Percentiles rank a stretch among this genome's conserved stretches.
These are phyloP conservation scores for Miscanthus lutarioriparius DNA, from an alignment of 176 grass and related monocot genomes.

Conservation along the genomic window DNA sequence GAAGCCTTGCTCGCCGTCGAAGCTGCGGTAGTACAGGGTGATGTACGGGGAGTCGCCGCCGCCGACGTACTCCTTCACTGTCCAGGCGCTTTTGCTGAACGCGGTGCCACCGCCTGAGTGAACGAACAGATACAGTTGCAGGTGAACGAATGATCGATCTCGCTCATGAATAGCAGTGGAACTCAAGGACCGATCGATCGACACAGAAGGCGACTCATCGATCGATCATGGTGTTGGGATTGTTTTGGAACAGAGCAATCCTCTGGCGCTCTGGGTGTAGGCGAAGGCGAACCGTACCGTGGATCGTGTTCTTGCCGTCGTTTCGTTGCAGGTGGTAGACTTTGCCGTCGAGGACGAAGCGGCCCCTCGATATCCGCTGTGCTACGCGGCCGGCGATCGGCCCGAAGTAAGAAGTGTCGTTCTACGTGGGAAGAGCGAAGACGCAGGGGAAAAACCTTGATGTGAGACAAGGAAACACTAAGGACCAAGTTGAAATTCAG, in stretches of 20 bases:
- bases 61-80: slow-evolving; percentile 60
- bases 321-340: slow-evolving; percentile 57
- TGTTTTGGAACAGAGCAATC: neutral
- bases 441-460: neutral
- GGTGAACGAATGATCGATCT: too few species aligned
- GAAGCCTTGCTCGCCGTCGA: slow-evolving; percentile 86
- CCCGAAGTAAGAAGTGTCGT: slow-evolving; percentile 65
- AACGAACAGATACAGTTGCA: neutral
- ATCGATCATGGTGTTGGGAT: too few species aligned
- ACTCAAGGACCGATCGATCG: neutral
- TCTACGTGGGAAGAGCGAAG: slow-evolving; percentile 28
- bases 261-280: neutral
- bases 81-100: slow-evolving; percentile 76
- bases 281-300: slow-evolving; percentile 40
- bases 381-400: slow-evolving; percentile 71
- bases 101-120: slow-evolving; percentile 60
- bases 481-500: neutral
- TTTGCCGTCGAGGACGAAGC: slow-evolving; percentile 64
- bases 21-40: slow-evolving; percentile 71
- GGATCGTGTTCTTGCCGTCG: slow-evolving; percentile 66
- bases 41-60: slow-evolving; percentile 64
- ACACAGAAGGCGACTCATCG: too few species aligned
- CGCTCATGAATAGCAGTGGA: neutral
- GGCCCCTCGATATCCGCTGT: slow-evolving; percentile 55
- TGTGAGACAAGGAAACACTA: too few species aligned